Conservation (phyloP, 805 yeast genomes). For the Candida michaelii region DNA sequence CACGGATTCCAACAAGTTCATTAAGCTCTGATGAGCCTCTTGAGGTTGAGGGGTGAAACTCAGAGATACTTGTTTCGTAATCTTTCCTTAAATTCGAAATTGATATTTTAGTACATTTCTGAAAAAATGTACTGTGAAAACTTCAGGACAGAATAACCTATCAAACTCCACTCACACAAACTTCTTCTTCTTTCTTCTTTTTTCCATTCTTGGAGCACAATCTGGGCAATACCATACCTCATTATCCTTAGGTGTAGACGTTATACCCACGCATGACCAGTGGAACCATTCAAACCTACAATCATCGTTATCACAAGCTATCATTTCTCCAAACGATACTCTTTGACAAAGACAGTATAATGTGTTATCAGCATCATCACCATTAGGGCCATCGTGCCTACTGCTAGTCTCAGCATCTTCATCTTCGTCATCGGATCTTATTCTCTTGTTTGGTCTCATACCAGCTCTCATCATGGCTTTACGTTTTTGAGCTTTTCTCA, state of each 20-base stretch:
- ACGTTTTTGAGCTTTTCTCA: constrained; percentile 27
- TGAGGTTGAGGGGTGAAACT: too few relatives aligned
- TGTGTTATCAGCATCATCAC: constrained; percentile 46
- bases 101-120: too few relatives aligned
- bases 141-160: too few relatives aligned
- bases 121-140: too few relatives aligned
- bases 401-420: constrained; percentile 16
- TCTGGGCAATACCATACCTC: constrained; percentile 87
- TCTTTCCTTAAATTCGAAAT: too few relatives aligned
- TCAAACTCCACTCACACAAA: too few relatives aligned
- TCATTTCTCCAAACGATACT: constrained; percentile 95
- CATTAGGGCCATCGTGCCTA: constrained; percentile 24
- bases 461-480: constrained; percentile 21
- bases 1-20: too few relatives aligned
- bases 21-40: too few relatives aligned
- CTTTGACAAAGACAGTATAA: constrained; percentile 90
- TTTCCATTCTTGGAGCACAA: constrained; percentile 56
- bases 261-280: constrained; percentile 89
- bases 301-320: constrained; percentile 90
- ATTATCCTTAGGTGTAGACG: constrained; percentile 84
- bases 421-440: constrained; percentile 21
- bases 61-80: too few relatives aligned
- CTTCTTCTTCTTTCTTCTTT: constrained; percentile 43
- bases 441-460: constrained; percentile 21
- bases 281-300: constrained; percentile 96